Evolutionary conservation across 192 early-diverging fungal species (phyloP), one percentile per base, ranked within the genome.

Genomic region (Martensiomyces pterosporus): DNA sequence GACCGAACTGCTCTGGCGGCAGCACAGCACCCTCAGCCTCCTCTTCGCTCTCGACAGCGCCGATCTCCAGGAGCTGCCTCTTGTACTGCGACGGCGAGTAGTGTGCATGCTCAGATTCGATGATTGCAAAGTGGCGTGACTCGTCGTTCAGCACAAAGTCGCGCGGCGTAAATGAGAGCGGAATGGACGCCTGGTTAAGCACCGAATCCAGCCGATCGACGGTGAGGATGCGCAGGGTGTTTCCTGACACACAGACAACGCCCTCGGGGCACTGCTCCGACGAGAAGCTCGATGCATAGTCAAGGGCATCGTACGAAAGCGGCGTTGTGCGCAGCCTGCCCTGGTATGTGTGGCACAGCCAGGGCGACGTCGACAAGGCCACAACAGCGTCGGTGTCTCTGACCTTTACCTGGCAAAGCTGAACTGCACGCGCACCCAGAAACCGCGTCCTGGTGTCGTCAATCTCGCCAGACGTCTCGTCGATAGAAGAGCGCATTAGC

Each of bases 231-330:
- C 87, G 80, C 60, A 99, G 74, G 9, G 88, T 88, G 36, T 88
- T 92, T 15, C 83, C 88, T 1, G 87, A 76, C 47, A 98, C 82
- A 3, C 87, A 85, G 1, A 93, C 97, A 16, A 99, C 76, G 9
- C 90, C 92, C 55, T 93, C 93, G 2, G 84, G 77, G 39, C 87
- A 91, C 59, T 89, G 88, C 36, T 91, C 89, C 9, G 89, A 89
- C 29, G 71, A 76, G 50, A 99, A 92, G 5, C 79, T 79, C 5
- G 85, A 72, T 13, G 89, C 94, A 70, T 75, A 89, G 66, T 92
- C 91, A 13, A 99, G 61, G 29, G 79, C 62, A 22, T 94, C 89
- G 55, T 92, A 92, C 22, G 83, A 80, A 15, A 99, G 72, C n/a
- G 94, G 94, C 10, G 85, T 84, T 8, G 91, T 58, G 37, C 84